phyloP scores from a whole-genome alignment of 106 monocot genomes.

The Posidonia australis region DNA sequence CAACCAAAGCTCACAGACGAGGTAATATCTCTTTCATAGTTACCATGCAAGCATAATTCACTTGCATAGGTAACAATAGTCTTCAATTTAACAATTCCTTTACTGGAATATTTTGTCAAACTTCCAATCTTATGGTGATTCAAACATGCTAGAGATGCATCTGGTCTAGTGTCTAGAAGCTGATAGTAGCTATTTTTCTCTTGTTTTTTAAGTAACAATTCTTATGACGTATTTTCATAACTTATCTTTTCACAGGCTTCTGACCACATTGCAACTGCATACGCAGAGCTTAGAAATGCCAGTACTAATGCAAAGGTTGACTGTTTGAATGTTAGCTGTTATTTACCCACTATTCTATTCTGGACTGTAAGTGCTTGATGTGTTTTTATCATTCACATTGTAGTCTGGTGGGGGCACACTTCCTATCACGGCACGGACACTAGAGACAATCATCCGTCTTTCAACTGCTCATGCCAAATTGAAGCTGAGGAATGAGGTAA shows the following conservation, averaged over 20 bases:
- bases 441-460: conserved; percentile 96
- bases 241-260: conserved; percentile 45
- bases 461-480: conserved; percentile 97
- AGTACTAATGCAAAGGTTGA: conserved; percentile 69
- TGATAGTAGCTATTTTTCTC: not conserved
- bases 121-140: no score
- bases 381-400: conserved; percentile 5
- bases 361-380: not conserved
- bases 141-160: not conserved
- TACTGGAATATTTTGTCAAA: not conserved
- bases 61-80: not conserved
- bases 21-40: conserved; percentile 23
- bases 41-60: not conserved
- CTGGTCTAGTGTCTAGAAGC: not conserved
- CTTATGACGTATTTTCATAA: not conserved
- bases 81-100: not conserved
- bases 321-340: not conserved
- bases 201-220: not conserved
- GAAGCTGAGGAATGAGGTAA: conserved; percentile 91
- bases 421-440: conserved; percentile 95
- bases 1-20: conserved; percentile 93
- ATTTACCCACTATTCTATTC: not conserved
- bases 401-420: conserved; percentile 96
- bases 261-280: conserved; percentile 89
- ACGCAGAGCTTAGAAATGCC: conserved; percentile 94